Percentiles rank a stretch among this genome's conserved stretches.
Conservation (phyloP, 2,329 filamentous ascomycete species). For the Colletotrichum tofieldiae region DNA sequence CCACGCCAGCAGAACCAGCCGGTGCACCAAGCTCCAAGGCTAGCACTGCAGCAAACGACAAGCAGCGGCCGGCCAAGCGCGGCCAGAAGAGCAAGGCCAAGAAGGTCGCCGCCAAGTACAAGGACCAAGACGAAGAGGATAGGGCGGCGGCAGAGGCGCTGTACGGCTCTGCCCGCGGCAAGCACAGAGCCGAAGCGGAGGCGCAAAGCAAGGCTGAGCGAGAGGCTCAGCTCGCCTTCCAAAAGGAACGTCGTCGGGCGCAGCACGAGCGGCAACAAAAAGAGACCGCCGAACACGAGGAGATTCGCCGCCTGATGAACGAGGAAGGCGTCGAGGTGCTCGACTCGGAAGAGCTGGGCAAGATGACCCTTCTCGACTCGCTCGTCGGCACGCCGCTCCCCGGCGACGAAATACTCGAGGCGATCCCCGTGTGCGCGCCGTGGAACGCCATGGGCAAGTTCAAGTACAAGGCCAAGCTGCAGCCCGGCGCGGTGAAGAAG, state of each 20-base stretch:
- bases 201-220: conserved; percentile 76
- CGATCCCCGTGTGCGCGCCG: conserved; percentile 75
- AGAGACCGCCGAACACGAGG: conserved; percentile 83
- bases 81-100: conserved; percentile 88
- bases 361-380: conserved; percentile 72
- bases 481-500: conserved; percentile 92
- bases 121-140: conserved; percentile 94
- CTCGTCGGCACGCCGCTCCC: conserved; percentile 84
- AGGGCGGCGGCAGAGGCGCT: conserved; percentile 85
- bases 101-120: conserved; percentile 91
- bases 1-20: conserved; percentile 28
- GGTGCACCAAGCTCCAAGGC: conserved; percentile 37
- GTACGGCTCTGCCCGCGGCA: conserved; percentile 82
- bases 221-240: conserved; percentile 80
- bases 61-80: conserved; percentile 71
- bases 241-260: conserved; percentile 81
- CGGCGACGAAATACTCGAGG: conserved; percentile 86
- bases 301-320: conserved; percentile 73
- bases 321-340: conserved; percentile 72
- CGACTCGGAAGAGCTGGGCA: conserved; percentile 73
- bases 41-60: conserved; percentile 53
- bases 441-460: conserved; percentile 76
- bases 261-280: conserved; percentile 86
- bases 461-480: conserved; percentile 96
- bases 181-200: conserved; percentile 79